Evolutionary conservation across 2,329 filamentous ascomycete genomes (phyloP), one percentile per base, ranked within the genome.

Genomic region (Periconia digitata): DNA sequence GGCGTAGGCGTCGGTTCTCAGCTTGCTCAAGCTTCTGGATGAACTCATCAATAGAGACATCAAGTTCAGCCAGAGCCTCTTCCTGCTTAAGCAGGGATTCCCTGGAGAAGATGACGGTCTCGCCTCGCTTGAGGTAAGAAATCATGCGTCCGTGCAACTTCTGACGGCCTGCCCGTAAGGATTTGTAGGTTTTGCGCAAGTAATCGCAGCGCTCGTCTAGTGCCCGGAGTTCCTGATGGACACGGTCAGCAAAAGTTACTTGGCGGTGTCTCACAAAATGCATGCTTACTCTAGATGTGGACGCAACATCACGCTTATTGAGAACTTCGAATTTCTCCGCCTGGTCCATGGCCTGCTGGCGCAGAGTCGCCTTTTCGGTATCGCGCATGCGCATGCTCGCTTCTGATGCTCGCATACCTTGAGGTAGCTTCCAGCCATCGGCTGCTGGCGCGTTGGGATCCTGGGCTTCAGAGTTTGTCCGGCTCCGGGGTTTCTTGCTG

Each of bases 191-290:
- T 52, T 83, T 86, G 40, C 87, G 84, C 41, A 92, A 82, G 62
- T 91, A 91, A 56, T 90, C 86, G 46, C 85, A 88, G 47, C 87
- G 83, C 64, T 90, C 86, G 60, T 92, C 88, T n/a, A 92, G 77
- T 49, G 81, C 83, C 42, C 85, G 83, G 45, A 91, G 84, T 73
- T 92, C 89, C 82, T 86, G 43, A 36, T 8, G 21, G 29, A 18
- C 8, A 7, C n/a, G 35, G 49, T 71, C 37, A 71, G 60, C 44
- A 44, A 46, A 17, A 22, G 8, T 16, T 7, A 16, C 21, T 34
- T 16, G 23, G 4, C 37, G 34, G 15, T 43, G 40, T 27, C 8
- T 45, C 23, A 23, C 20, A 42, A 8, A 29, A 37, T 44, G 21
- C 27, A 24, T 37, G 41, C 74, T 60, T 72, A 84, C 82, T 69